These are phyloP conservation scores for Alnus rubra DNA, from an alignment of 306 rosid species.

Conservation along the genomic window DNA sequence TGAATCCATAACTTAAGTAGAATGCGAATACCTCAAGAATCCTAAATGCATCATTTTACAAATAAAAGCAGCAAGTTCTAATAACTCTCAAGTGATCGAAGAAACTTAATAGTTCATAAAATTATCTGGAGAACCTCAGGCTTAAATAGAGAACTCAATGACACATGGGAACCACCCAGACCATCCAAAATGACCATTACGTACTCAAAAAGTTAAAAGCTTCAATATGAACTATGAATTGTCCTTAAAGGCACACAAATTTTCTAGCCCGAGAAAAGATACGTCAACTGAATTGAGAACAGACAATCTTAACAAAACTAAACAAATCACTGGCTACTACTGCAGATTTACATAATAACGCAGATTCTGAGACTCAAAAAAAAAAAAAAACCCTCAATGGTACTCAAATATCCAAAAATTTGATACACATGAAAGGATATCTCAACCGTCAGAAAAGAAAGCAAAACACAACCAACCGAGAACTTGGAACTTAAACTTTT, in stretches of 20 bases:
- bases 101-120: not conserved
- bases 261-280: not conserved
- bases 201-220: too few species aligned
- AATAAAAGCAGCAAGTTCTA: not conserved
- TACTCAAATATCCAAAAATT: not conserved
- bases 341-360: not conserved
- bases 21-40: not conserved
- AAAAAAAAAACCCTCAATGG: not conserved
- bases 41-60: not conserved
- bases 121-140: not conserved
- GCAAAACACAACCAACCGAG: not conserved
- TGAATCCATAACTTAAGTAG: slow-evolving; percentile 50
- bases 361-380: not conserved
- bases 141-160: not conserved
- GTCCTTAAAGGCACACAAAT: not conserved
- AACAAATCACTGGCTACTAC: not conserved
- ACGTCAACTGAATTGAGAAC: not conserved
- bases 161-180: not conserved
- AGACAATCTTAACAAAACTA: not conserved
- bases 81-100: not conserved
- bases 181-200: too few species aligned
- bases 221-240: too few species aligned
- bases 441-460: not conserved
- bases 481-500: not conserved
- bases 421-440: not conserved